phyloP scores from a whole-genome alignment of 106 monocot genomes.

The Ottelia alismoides region DNA sequence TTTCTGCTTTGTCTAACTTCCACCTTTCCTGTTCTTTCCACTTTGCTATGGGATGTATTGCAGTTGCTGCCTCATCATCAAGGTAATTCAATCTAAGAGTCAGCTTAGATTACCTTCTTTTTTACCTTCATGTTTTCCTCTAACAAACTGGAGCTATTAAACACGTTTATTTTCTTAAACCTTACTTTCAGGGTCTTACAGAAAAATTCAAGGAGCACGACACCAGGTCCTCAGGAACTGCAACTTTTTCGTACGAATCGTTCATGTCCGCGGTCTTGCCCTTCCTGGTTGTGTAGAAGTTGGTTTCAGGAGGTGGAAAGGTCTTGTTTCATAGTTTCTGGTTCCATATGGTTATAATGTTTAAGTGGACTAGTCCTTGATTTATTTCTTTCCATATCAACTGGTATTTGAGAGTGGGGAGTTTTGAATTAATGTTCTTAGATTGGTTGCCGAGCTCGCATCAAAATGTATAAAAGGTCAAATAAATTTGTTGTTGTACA shows the following conservation, averaged over 20 bases:
- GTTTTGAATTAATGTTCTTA: too few species aligned
- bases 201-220: constrained; percentile 98
- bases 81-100: constrained; percentile 23
- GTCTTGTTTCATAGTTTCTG: too few species aligned
- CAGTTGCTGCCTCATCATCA: constrained; percentile 63
- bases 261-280: constrained; percentile 90
- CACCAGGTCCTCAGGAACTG: constrained; percentile 40
- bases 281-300: constrained; percentile 64
- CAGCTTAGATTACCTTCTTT: neutral
- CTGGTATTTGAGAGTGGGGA: too few species aligned
- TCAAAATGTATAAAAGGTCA: too few species aligned
- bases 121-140: too few species aligned
- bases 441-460: too few species aligned
- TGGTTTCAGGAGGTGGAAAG: too few species aligned
- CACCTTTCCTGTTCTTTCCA: neutral
- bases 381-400: too few species aligned
- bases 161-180: neutral
- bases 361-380: too few species aligned
- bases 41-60: neutral
- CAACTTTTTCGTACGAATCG: constrained; percentile 74
- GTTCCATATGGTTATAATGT: too few species aligned
- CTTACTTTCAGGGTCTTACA: constrained; percentile 40
- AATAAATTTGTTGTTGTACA: too few species aligned
- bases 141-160: neutral
- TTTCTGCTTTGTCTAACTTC: neutral